These are phyloP conservation scores for Sporobolomyces roseus DNA, from an alignment of 768 basidiomycete genomes.

Conservation along the genomic window DNA sequence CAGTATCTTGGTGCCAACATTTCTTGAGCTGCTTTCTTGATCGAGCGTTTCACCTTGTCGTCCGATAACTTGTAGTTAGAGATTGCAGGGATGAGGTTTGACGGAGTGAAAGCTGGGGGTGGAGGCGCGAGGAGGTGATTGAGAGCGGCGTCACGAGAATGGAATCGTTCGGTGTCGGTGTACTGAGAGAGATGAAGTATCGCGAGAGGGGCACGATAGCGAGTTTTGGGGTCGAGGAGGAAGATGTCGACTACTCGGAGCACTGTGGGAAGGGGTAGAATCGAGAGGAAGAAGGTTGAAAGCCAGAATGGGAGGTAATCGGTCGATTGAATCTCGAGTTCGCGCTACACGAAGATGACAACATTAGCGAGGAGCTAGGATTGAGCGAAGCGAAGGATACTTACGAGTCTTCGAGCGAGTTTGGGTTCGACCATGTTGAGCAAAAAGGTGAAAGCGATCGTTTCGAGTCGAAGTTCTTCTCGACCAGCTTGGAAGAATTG, in stretches of 20 bases:
- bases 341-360: conserved; percentile 1
- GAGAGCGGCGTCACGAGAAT: conserved; percentile 17
- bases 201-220: conserved; percentile 26
- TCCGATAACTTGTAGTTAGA: conserved; percentile 20
- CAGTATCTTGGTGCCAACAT: conserved; percentile 11
- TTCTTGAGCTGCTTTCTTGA: conserved; percentile 19
- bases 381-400: background rate
- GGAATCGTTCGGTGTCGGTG: conserved; percentile 2
- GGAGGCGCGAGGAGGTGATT: conserved; percentile 26
- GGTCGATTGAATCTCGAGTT: background rate
- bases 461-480: conserved; percentile 21
- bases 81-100: conserved; percentile 10
- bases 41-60: conserved; percentile 29
- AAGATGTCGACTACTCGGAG: conserved; percentile 34
- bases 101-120: conserved; percentile 7
- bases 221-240: conserved; percentile 21
- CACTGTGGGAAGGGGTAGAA: conserved; percentile 18
- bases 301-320: conserved; percentile 21
- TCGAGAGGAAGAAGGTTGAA: conserved; percentile 24
- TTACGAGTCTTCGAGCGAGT: conserved; percentile 22
- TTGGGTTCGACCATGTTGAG: conserved; percentile 31
- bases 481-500: conserved; percentile 13
- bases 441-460: conserved; percentile 19
- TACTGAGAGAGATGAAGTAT: conserved; percentile 30
- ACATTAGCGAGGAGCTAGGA: background rate